Percentiles rank a stretch among this genome's conserved stretches.
phyloP scores from a whole-genome alignment of 768 basidiomycete species.

The Naematelia aurantialba region DNA sequence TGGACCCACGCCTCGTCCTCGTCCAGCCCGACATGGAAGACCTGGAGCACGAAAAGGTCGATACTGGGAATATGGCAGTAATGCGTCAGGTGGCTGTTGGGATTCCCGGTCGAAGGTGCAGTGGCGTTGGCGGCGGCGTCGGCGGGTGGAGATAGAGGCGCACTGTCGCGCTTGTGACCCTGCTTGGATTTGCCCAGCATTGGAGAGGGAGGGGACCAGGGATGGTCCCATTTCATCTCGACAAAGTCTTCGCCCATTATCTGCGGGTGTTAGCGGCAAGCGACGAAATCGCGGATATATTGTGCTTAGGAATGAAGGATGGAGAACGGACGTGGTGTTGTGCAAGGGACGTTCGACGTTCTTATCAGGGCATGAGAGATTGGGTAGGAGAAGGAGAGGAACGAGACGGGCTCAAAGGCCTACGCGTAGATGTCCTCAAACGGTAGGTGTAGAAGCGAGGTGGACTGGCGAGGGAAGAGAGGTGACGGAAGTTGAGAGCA shows the following conservation, averaged over 20 bases:
- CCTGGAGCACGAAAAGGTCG: constrained; percentile 33
- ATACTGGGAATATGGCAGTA: constrained; percentile 27
- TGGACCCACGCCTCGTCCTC: constrained; percentile 22
- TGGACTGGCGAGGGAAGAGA: no score
- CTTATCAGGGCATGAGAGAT: no score
- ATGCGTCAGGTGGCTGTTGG: not conserved
- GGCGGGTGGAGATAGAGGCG: not conserved
- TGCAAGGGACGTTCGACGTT: no score
- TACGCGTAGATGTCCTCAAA: no score
- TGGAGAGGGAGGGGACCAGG: constrained; percentile 14
- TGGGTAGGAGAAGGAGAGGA: no score
- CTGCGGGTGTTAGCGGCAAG: not conserved
- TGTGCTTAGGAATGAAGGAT: not conserved
- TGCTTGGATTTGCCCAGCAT: not conserved
- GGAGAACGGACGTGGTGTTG: no score
- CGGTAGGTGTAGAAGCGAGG: no score
- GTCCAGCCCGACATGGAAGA: constrained; percentile 38
- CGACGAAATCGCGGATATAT: no score
- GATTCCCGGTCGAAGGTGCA: not conserved
- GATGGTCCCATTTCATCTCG: constrained; percentile 14
- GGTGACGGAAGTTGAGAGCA: no score
- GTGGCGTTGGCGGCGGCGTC: not conserved
- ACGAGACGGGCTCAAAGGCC: no score
- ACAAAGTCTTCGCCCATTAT: constrained; percentile 15
- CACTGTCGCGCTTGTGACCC: not conserved